phyloP scores from a whole-genome alignment of 176 grass and related monocot species.

The Bromus sterilis region DNA sequence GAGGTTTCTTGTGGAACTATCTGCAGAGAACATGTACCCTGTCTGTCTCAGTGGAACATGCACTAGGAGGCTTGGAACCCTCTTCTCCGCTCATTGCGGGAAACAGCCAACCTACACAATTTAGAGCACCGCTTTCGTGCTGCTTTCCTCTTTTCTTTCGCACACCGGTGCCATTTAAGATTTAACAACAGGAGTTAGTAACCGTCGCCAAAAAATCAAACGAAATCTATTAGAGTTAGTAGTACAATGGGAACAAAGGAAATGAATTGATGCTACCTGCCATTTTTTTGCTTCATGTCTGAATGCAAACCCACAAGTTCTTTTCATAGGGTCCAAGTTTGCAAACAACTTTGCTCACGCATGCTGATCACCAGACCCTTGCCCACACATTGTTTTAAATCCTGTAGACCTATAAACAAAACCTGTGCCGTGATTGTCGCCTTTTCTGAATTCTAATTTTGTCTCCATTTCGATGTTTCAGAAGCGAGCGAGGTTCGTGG shows the following conservation, averaged over 20 bases:
- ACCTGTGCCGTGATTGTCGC: too few species aligned
- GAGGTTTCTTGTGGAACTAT: neutral
- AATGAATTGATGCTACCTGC: neutral
- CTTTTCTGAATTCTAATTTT: neutral
- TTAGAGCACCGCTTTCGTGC: neutral
- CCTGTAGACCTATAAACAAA: too few species aligned
- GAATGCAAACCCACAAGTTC: neutral
- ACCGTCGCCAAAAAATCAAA: neutral
- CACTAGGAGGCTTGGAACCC: neutral
- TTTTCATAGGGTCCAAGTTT: neutral
- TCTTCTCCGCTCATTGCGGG: conserved; percentile 37
- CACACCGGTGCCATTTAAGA: neutral
- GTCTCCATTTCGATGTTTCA: conserved; percentile 22
- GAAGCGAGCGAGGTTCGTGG: conserved; percentile 48
- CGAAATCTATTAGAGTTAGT: neutral
- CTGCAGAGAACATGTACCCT: conserved; percentile 20
- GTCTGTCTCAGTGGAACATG: conserved; percentile 41
- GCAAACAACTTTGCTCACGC: neutral
- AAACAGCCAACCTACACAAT: conserved; percentile 6
- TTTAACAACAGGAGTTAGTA: neutral
- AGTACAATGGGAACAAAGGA: neutral
- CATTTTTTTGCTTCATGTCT: neutral
- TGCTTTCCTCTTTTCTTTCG: neutral
- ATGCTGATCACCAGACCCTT: neutral
- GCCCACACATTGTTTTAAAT: too few species aligned